Evolutionary conservation across 225 moss, liverwort and hornwort genomes (phyloP).

Genomic region (Asterella californica): DNA sequence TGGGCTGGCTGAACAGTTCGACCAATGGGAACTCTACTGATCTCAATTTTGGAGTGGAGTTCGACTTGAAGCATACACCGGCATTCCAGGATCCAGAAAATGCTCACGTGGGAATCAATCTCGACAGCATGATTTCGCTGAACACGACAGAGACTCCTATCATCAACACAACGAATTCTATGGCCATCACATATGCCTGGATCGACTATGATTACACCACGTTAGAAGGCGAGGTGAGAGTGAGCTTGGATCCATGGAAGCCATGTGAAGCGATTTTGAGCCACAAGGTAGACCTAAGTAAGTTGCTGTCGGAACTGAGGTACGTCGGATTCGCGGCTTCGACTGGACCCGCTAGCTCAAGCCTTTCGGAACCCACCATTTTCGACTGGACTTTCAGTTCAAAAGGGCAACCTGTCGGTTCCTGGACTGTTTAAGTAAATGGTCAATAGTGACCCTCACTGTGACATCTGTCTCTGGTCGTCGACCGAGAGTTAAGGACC

Average conservation of each 20-base stretch:
- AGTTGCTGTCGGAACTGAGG: not conserved
- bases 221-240: not conserved
- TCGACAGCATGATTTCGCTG: constrained; percentile 22
- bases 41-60: constrained; percentile 25
- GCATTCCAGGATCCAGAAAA: constrained; percentile 19
- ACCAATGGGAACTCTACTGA: constrained; percentile 25
- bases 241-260: not conserved
- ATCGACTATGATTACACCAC: constrained; percentile 35
- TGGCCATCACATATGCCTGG: constrained; percentile 33
- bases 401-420: not conserved
- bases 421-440: too few species aligned
- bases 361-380: not conserved
- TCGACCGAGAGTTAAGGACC: too few species aligned
- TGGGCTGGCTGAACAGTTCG: constrained; percentile 24
- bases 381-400: constrained; percentile 22
- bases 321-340: constrained; percentile 21
- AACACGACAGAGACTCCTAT: not conserved
- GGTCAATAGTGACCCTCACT: too few species aligned
- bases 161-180: not conserved
- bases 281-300: not conserved
- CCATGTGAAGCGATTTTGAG: not conserved
- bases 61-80: constrained; percentile 15
- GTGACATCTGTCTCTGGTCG: too few species aligned
- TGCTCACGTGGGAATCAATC: constrained; percentile 25
- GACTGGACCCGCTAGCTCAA: not conserved